Evolutionary conservation across 345 rosid genomes (phyloP).

Genomic region (Firmiana major): DNA sequence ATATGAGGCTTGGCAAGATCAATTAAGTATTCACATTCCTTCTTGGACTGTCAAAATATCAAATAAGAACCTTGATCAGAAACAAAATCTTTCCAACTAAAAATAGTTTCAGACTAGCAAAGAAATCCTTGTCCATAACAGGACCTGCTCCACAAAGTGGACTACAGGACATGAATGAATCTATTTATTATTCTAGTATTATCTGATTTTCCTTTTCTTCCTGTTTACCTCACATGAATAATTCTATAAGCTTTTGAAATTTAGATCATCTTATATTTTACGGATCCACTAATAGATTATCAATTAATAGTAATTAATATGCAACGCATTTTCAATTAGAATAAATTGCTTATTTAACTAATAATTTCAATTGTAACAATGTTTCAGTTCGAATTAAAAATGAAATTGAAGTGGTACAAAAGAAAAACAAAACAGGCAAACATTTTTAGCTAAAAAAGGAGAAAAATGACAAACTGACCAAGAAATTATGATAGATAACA

Average conservation of each 20-base stretch:
- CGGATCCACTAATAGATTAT: no score
- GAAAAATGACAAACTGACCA: slow-evolving; percentile 44
- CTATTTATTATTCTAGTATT: neutral
- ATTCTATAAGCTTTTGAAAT: no score
- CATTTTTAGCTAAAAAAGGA: neutral
- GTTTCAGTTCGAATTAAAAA: neutral
- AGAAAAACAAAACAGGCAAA: neutral
- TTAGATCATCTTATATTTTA: no score
- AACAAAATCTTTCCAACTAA: neutral
- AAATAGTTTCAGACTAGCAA: neutral
- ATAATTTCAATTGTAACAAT: neutral
- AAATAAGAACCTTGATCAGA: neutral
- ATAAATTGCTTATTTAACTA: neutral
- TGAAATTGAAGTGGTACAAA: neutral
- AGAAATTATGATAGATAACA: slow-evolving; percentile 70
- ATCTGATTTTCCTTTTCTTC: neutral
- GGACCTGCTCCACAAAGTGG: no score
- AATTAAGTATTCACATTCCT: slow-evolving; percentile 80
- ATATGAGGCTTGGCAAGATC: slow-evolving; percentile 74
- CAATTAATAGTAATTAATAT: no score
- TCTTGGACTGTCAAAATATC: slow-evolving; percentile 46
- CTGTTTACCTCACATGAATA: neutral
- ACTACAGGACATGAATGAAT: neutral
- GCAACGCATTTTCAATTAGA: no score
- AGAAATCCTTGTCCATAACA: neutral